phyloP scores from a whole-genome alignment of 164 flowering plant species.

The Chloranthus sessilifolius region DNA sequence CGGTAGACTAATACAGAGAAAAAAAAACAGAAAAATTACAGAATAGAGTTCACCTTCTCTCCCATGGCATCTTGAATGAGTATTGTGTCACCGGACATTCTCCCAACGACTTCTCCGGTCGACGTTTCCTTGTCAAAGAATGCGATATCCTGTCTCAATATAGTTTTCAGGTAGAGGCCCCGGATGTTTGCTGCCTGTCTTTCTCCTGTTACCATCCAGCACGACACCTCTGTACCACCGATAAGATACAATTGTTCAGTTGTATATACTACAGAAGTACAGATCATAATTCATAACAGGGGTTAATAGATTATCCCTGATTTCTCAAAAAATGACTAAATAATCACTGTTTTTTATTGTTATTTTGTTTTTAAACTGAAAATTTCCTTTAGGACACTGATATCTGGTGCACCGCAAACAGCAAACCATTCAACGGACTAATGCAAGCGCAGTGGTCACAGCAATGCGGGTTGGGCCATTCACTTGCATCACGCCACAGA shows the following conservation, averaged over 20 bases:
- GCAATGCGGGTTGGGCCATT: no score
- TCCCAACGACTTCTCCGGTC: conserved; percentile 63
- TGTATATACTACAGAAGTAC: background rate
- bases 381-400: no score
- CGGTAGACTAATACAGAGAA: no score
- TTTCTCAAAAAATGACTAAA: no score
- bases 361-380: no score
- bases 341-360: no score
- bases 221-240: conserved; percentile 54
- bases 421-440: no score
- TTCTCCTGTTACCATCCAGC: conserved; percentile 65
- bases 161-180: conserved; percentile 43
- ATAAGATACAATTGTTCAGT: background rate
- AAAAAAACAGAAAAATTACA: no score
- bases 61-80: conserved; percentile 77
- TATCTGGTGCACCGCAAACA: no score
- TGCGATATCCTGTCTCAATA: conserved; percentile 56
- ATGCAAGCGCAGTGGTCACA: no score
- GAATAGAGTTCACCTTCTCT: conserved; percentile 34
- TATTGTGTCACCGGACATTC: conserved; percentile 69
- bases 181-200: conserved; percentile 51
- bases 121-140: conserved; percentile 61
- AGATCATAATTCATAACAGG: background rate
- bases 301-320: no score
- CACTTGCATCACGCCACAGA: no score